Percentiles rank a stretch among this genome's conserved stretches.
phyloP scores from a whole-genome alignment of 371 early-diverging fungal genomes.

The Sanchytrium tribonematis region DNA sequence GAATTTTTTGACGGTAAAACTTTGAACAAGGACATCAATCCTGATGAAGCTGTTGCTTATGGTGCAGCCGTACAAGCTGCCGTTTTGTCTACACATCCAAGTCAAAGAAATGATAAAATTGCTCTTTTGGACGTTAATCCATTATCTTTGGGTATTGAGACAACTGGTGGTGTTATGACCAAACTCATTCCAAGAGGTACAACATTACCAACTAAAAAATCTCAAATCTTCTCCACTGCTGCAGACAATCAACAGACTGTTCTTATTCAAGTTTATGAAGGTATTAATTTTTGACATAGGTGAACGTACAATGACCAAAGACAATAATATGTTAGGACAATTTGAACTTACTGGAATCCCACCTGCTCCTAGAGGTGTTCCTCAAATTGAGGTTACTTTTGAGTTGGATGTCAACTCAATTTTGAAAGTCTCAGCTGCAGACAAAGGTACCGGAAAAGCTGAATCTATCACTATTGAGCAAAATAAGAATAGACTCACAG shows the following conservation, averaged over 20 bases:
- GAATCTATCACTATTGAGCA: slow-evolving; percentile 28
- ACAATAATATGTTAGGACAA: slow-evolving; percentile 66
- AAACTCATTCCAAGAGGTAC: slow-evolving; percentile 54
- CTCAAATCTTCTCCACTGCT: slow-evolving; percentile 74
- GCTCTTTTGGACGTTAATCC: slow-evolving; percentile 65
- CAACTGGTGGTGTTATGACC: slow-evolving; percentile 57
- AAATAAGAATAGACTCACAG: slow-evolving; percentile 22
- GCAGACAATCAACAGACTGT: slow-evolving; percentile 80
- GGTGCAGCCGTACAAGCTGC: slow-evolving; percentile 94
- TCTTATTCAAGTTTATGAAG: slow-evolving; percentile 66
- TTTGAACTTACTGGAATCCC: slow-evolving; percentile 41
- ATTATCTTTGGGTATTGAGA: slow-evolving; percentile 70
- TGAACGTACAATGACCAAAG: slow-evolving; percentile 59
- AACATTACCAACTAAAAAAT: slow-evolving; percentile 63
- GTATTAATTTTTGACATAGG: no score
- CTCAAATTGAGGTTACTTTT: slow-evolving; percentile 91
- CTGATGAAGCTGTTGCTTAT: slow-evolving; percentile 64
- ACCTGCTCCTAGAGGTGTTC: slow-evolving; percentile 67
- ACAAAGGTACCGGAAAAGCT: slow-evolving; percentile 27
- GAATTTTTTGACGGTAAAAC: slow-evolving; percentile 13
- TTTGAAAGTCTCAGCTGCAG: slow-evolving; percentile 28
- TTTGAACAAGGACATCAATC: slow-evolving; percentile 11
- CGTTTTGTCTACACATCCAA: slow-evolving; percentile 30
- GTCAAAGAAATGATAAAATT: slow-evolving; percentile 33
- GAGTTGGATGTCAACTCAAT: slow-evolving; percentile 61